Base-by-base conservation (phyloP, 768 basidiomycete genomes). In the Russula sp. region DNA sequence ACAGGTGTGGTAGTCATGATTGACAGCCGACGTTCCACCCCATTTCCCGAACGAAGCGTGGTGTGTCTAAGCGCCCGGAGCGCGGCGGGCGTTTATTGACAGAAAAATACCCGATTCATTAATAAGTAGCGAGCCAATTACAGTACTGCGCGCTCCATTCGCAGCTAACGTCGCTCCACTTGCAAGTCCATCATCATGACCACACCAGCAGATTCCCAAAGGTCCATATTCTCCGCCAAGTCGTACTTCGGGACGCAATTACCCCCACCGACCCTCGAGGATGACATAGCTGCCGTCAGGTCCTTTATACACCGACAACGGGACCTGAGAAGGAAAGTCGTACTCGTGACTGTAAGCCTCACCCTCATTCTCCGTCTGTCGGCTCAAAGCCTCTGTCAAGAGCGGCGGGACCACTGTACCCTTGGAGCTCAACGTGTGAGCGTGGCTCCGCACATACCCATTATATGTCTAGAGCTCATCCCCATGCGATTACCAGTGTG, bases 401-500 rank as follows among this genome's bases (percentile, higher is more conserved):
- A 98, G 95, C 73, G 97, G 96, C 59, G 96, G 97, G 63, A 99
- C 97, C 18, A 98, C 95, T 2, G 96, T 98, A 7, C 96, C 96
- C 3, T 77, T 99, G 63, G 97, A 99, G 79, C 90, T 94, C 79
- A 98, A 98, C 72, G 94, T 98, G 97, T 98, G 82, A 86, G 95
- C 80, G 58, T 34, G 20, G 22, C 56, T 52, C 44, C 45, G 31
- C 22, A 56, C 40, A 55, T 42, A 51, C 59, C 54, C 40, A 48
- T 45, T 54, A 56, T 10, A 54, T 61, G 52, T 61, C 44, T 49
- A 60, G 48, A 58, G 34, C 55, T 59, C 65, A 68, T 61, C 67
- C 62, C 68, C 62, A 57, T 66, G 70, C 72, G 42, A 32, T 65
- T 61, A 67, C n/a, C 70, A 99, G 96, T 69, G 97, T 99, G 52